Base-by-base conservation (phyloP, 2,329 filamentous ascomycete species). In the Phyllosticta ampelicida region DNA sequence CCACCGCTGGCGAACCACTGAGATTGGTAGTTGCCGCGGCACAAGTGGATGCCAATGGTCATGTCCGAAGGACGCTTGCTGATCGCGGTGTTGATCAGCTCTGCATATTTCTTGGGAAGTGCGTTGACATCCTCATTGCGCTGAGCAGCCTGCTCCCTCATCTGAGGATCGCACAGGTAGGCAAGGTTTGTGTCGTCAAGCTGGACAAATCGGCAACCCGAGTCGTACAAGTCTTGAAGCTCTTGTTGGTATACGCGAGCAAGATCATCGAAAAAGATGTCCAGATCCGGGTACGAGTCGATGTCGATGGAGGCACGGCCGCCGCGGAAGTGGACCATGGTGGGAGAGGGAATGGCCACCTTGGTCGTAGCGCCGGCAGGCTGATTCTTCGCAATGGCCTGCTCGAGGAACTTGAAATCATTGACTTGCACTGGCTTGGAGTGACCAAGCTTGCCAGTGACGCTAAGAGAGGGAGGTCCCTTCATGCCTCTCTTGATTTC, bases 271-370 rank as follows among this genome's bases (percentile, higher is more conserved):
- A 81, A 82, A 71, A 81, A 81, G 23, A 73, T 70, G 53, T 82
- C 80, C 9, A 82, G 73, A 18, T 75, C 74, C 5, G 80, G 80
- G 67, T 82, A 82, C 9, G 78, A 78, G 50, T 71, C 69, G 64
- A 74, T 72, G 65, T 78, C 74, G 66, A 82, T 82, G 63, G 73
- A 74, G 20, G 80, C 77, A 29, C 79, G 73, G 10, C 75, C 78
- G 61, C 79, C 78, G 59, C 80, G 77, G 75, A 83, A 82, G 66
- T 82, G 80, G 54, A 82, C 75, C 80, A 82, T 82, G n/a, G 80
- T 82, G 11, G 80, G 80, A 48, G 71, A 76, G 3, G 80, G 80
- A 60, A 83, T 82, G 72, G 78, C 80, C 29, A 82, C 79, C 67
- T 83, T 83, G 48, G 77, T 74, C 2, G 71, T 77, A 6, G 70